Evolutionary conservation across 306 rosid genomes (phyloP), one percentile per base, ranked within the genome.

Genomic region (Mucuna pruriens): DNA sequence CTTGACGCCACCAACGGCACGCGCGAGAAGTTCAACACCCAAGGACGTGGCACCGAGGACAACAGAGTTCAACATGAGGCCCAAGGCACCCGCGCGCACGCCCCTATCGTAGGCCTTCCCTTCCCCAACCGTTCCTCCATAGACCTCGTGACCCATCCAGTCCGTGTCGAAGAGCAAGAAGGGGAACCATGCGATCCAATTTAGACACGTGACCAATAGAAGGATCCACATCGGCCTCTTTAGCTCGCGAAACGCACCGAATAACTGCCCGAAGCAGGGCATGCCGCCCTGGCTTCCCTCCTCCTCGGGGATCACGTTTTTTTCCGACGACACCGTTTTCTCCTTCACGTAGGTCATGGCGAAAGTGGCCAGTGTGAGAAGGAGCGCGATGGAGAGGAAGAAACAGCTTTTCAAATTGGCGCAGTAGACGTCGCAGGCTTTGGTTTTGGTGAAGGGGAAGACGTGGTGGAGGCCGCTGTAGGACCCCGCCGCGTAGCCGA

Each of bases 131-230:
- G 51, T 68, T 3, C 99, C 99, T 0, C 99, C 99, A 31, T 84
- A 95, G 29, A 95, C 98, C 79, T 95, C 99, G 7, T 11, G 42
- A 1, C 99, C 99, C 99, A 91, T 95, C 99, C 99, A 95, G 58
- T 95, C 99, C 0, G 99, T 95, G 80, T 95, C 98, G 70, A 86
- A 95, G 31, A 95, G 61, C 71, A 95, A 19, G 85, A 95, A 95
- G 0, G 98, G 98, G 44, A 93, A 95, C 98, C 99, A 95, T 0
- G 96, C 99, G 25, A 93, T 62, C 98, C 99, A 95, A 9, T 95
- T 95, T 0, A 93, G 84, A 19, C 92, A 87, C 74, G 99, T 95
- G 81, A 95, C 99, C 46, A 93, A n/a, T 0, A 95, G 42, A 2
- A 95, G 67, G 10, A 93, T 66, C 91, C 95, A 81, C 99, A 93